These are phyloP conservation scores for Raffaelea deltoideospora DNA, from an alignment of 2,329 filamentous ascomycete species.

Conservation along the genomic window DNA sequence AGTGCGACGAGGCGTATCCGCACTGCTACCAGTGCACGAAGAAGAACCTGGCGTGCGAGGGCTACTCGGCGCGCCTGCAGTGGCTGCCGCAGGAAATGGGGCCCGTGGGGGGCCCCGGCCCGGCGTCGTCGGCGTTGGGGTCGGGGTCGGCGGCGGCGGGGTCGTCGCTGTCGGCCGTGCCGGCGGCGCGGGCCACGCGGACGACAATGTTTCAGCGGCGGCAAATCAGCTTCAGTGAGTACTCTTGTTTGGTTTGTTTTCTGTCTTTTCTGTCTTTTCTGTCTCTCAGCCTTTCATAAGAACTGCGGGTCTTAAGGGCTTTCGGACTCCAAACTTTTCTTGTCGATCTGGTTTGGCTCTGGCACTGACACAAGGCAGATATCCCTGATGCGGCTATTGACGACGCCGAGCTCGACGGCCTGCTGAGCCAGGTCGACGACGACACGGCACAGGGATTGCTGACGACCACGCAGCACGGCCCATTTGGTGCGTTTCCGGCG, in stretches of 20 bases:
- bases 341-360: background rate
- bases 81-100: background rate
- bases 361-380: background rate
- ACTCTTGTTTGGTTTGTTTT: background rate
- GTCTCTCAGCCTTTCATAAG: too few species aligned
- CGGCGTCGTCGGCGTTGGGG: too few species aligned
- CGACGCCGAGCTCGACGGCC: background rate
- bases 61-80: background rate
- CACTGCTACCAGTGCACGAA: background rate
- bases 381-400: background rate
- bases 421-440: background rate
- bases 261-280: too few species aligned
- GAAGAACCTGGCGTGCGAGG: background rate
- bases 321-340: background rate
- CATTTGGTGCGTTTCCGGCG: background rate
- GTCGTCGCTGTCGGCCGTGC: background rate
- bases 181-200: background rate
- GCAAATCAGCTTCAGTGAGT: background rate
- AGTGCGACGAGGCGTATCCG: conserved; percentile 3
- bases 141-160: background rate
- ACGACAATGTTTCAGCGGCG: background rate
- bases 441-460: background rate
- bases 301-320: too few species aligned
- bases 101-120: too few species aligned
- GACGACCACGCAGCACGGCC: background rate